Conservation (phyloP, 768 basidiomycete species). For the Psilocybe cyanescens region DNA sequence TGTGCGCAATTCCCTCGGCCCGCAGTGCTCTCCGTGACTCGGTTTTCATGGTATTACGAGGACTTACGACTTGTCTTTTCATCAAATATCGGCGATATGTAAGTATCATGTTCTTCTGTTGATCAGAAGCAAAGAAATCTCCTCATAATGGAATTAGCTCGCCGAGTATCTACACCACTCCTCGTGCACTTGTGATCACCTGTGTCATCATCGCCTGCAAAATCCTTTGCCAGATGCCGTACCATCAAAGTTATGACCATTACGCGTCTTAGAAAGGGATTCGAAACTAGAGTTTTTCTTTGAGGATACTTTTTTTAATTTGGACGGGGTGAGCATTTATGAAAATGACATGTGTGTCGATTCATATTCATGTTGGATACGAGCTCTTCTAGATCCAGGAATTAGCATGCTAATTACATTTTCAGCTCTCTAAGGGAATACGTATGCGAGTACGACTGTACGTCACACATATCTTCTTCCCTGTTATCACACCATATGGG, state of each 20-base stretch:
- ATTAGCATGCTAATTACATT: neutral
- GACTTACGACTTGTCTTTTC: too few species aligned
- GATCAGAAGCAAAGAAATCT: neutral
- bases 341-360: neutral
- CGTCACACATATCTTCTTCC: neutral
- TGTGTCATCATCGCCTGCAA: neutral
- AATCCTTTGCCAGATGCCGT: too few species aligned
- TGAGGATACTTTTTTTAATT: too few species aligned
- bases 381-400: neutral
- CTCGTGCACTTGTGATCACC: neutral
- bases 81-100: too few species aligned
- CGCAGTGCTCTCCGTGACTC: too few species aligned
- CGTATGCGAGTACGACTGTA: neutral
- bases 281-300: too few species aligned
- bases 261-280: too few species aligned
- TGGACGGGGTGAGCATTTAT: neutral
- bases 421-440: neutral
- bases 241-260: too few species aligned
- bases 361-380: neutral
- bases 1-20: too few species aligned
- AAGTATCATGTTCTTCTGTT: too few species aligned
- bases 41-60: too few species aligned
- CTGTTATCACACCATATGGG: constrained; percentile 13
- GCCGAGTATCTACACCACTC: neutral
- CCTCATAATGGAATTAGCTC: neutral